Base-by-base conservation (phyloP, 345 rosid genomes). In the Gynandropsis gynandra region DNA sequence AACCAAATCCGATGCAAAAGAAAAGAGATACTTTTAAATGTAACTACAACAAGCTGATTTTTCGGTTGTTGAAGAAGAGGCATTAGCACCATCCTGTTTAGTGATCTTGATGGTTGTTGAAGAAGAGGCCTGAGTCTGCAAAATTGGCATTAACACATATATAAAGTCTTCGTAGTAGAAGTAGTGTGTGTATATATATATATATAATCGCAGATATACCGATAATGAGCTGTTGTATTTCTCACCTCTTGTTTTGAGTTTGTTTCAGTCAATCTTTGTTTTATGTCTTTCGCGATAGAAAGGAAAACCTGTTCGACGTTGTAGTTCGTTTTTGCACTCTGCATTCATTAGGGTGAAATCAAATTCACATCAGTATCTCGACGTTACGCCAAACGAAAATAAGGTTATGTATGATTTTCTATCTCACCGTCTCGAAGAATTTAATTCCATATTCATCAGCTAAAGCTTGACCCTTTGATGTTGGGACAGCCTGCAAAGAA, bases 381-480 rank as follows among this genome's bases (percentile, higher is more conserved):
- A 19, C 4, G 47, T 17, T 7, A 20, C 17, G 11, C 42, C 1
- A 48, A 17, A 40, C 56, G 16, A 39, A 48, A 41, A 52, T 44
- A 15, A 52, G 46, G 21, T 11, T 15, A 45, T 11, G 37, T 24
- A 42, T 34, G 0, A 13, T 37, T 37, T 12, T 2, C 9, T 12
- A 59, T 32, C 80, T 60, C 61, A 78, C 80, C 12, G 80, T 78
- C 56, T 78, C 80, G 58, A 74, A 78, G 66, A 78, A 78, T 50
- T 74, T 72, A 71, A 78, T 74, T 39, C 83, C 80, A 58, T 78
- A 78, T 59, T 77, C 83, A 62, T 74, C 83, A 50, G 80, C 80
- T 29, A 77, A 63, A 27, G 67, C 83, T 56, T 77, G 83, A 18
- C 83, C 83, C 38, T 57, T 77, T 20, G 79, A 59, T 10, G 83